These are phyloP conservation scores for Chionographis japonica DNA, from an alignment of 106 monocot genomes.

Conservation along the genomic window DNA sequence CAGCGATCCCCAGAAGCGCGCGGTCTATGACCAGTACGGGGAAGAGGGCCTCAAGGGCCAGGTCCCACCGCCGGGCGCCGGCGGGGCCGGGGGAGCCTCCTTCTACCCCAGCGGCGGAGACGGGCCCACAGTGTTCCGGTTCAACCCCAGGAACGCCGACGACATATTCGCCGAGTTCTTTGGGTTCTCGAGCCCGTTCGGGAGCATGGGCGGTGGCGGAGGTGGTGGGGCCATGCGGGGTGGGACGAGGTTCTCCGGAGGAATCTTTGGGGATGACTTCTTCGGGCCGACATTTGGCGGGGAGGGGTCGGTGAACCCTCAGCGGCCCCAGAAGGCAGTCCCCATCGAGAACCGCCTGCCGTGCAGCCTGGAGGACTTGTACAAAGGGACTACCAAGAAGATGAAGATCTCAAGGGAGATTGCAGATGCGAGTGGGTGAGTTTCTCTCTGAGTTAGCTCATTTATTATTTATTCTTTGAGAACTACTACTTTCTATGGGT, in stretches of 20 bases:
- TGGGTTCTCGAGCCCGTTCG: constrained; percentile 58
- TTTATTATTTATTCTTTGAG: too few species aligned
- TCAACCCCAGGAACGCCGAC: constrained; percentile 65
- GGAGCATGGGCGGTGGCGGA: constrained; percentile 32
- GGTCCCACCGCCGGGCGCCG: constrained; percentile 36
- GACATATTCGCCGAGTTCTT: constrained; percentile 83
- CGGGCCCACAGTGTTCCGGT: constrained; percentile 35
- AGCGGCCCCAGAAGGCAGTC: constrained; percentile 25
- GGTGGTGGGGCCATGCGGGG: constrained; percentile 23
- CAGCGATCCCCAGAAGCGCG: constrained; percentile 76
- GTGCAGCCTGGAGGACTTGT: constrained; percentile 47
- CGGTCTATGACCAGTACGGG: constrained; percentile 65
- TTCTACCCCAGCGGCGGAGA: constrained; percentile 28
- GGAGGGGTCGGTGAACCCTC: constrained; percentile 5
- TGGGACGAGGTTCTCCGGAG: constrained; percentile 32
- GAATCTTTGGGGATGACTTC: constrained; percentile 33
- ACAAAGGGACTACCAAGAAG: constrained; percentile 58
- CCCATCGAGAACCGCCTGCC: constrained; percentile 53
- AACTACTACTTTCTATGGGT: too few species aligned
- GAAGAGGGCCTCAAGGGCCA: constrained; percentile 76
- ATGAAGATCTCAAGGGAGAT: constrained; percentile 69
- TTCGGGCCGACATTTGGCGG: constrained; percentile 32
- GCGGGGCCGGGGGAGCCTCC: constrained; percentile 13
- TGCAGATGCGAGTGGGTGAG: constrained; percentile 47
- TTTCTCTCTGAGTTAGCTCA: neutral